Percentiles rank a stretch among this genome's conserved stretches.
These are phyloP conservation scores for Rhodotorula glutinis DNA, from an alignment of 1,284 basidiomycete species.

Conservation along the genomic window DNA sequence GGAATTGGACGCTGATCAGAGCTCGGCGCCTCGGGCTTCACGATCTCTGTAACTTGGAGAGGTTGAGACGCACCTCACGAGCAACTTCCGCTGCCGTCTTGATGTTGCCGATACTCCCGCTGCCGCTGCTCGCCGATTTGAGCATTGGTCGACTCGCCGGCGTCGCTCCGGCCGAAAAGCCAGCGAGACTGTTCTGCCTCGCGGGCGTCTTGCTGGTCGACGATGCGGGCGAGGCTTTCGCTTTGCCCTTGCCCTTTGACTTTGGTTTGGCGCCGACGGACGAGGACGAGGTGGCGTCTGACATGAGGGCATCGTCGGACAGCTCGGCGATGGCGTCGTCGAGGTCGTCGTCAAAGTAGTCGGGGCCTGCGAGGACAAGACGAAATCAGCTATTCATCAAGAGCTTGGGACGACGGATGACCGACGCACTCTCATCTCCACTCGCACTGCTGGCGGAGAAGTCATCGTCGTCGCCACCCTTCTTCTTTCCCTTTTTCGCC, in stretches of 20 bases:
- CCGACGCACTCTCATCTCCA: slow-evolving; percentile 5
- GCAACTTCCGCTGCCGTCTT: slow-evolving; percentile 32
- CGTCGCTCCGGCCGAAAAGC: neutral
- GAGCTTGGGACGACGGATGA: neutral
- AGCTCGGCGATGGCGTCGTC: slow-evolving; percentile 22
- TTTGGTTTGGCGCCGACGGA: slow-evolving; percentile 1
- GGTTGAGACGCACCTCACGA: slow-evolving; percentile 21
- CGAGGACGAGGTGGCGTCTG: slow-evolving; percentile 8
- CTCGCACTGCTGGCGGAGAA: slow-evolving; percentile 11
- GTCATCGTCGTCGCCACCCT: slow-evolving; percentile 28
- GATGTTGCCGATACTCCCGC: slow-evolving; percentile 24
- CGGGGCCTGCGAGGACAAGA: slow-evolving; percentile 27
- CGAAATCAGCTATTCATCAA: neutral
- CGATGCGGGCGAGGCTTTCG: slow-evolving; percentile 17
- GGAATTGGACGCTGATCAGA: rapidly evolving
- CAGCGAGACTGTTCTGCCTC: slow-evolving; percentile 9
- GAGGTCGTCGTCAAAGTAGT: slow-evolving; percentile 39
- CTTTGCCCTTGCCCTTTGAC: slow-evolving; percentile 15
- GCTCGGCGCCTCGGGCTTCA: too few relatives aligned
- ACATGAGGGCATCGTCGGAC: slow-evolving; percentile 40
- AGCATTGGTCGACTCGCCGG: slow-evolving; percentile 23
- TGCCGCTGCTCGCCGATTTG: slow-evolving; percentile 39
- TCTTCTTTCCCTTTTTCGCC: slow-evolving; percentile 14
- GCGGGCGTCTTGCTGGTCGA: slow-evolving; percentile 3
- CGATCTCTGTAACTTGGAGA: neutral